A percentile compares a stretch with the other conserved stretches of the same genome.
Conservation (phyloP, 2,329 filamentous ascomycete species). For the Ophiocordyceps camponoti-floridani region DNA sequence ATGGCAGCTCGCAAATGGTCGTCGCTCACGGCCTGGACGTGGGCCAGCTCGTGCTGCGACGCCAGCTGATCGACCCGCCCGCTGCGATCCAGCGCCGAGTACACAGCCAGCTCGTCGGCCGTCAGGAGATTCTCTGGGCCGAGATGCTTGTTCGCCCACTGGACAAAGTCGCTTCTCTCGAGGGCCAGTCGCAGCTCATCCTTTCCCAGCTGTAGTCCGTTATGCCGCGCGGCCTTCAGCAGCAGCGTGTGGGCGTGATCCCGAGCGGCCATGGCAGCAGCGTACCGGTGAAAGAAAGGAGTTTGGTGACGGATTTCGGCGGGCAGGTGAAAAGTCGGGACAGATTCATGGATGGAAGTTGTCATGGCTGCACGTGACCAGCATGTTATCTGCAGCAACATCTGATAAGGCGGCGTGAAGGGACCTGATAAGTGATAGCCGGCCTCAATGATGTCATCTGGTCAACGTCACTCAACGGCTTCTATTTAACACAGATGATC, state of each 20-base stretch:
- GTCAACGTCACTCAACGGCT: too few relatives aligned
- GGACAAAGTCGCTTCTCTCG: conserved; percentile 17
- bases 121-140: conserved; percentile 32
- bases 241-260: conserved; percentile 15
- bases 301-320: too few relatives aligned
- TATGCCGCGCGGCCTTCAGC: conserved; percentile 13
- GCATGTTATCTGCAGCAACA: too few relatives aligned
- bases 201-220: conserved; percentile 13
- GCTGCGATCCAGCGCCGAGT: conserved; percentile 26
- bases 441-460: too few relatives aligned
- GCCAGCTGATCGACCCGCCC: conserved; percentile 29
- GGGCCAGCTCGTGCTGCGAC: conserved; percentile 24
- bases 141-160: conserved; percentile 32
- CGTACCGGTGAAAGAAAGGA: too few relatives aligned
- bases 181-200: conserved; percentile 21
- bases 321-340: too few relatives aligned
- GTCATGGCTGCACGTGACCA: too few relatives aligned
- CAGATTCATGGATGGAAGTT: too few relatives aligned
- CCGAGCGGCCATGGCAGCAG: neutral
- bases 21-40: conserved; percentile 34
- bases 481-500: too few relatives aligned
- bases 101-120: conserved; percentile 35
- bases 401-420: too few relatives aligned
- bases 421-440: too few relatives aligned
- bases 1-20: conserved; percentile 43